Conservation (phyloP, 73 alveolate genomes). For the Loxodes magnus region DNA sequence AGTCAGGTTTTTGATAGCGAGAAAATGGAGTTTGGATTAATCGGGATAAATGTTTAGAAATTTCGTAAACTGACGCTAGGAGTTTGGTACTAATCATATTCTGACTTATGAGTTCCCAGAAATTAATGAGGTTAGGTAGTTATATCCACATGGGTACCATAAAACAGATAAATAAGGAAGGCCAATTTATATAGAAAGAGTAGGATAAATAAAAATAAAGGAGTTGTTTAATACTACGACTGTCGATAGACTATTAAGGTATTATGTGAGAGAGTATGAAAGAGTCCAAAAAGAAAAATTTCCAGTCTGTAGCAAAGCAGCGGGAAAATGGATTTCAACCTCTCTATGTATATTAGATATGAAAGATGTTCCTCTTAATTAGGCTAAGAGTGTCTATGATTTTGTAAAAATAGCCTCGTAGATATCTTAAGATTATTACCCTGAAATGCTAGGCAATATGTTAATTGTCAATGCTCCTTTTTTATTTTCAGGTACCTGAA, state of each 20-base stretch:
- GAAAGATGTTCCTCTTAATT: conserved; percentile 45
- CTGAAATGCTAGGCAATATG: conserved; percentile 62
- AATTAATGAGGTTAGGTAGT: conserved; percentile 10
- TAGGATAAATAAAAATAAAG: conserved; percentile 33
- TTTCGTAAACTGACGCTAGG: conserved; percentile 59
- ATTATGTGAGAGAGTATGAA: conserved; percentile 64
- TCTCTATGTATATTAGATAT: conserved; percentile 46
- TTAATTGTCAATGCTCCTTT: conserved; percentile 56
- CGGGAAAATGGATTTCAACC: conserved; percentile 39
- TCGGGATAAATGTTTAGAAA: conserved; percentile 53
- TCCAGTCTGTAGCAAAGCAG: conserved; percentile 52
- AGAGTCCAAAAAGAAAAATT: conserved; percentile 33
- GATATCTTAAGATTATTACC: conserved; percentile 78
- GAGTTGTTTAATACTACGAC: conserved; percentile 31
- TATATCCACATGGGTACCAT: conserved; percentile 67
- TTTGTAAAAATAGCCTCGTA: conserved; percentile 46
- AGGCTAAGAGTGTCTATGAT: conserved; percentile 37
- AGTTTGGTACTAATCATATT: conserved; percentile 43
- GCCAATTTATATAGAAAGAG: conserved; percentile 60
- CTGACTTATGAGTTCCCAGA: conserved; percentile 29
- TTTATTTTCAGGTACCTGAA: conserved; percentile 61
- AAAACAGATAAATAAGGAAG: conserved; percentile 55
- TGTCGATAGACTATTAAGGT: conserved; percentile 49
- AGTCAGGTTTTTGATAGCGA: conserved; percentile 64
- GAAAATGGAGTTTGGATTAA: conserved; percentile 59